Base-by-base conservation (phyloP, 116 monocot species). In the Zostera marina region DNA sequence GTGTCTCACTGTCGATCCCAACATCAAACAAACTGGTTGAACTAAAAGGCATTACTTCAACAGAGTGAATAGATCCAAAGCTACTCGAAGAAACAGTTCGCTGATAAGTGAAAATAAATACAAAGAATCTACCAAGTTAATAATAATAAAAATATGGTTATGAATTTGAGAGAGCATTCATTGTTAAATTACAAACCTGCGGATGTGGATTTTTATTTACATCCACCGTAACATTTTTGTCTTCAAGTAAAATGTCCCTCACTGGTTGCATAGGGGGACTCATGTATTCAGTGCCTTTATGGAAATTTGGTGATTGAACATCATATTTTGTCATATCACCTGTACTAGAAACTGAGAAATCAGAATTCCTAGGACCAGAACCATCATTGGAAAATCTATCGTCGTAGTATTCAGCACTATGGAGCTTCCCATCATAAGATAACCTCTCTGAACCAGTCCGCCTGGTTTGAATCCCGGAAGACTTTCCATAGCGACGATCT, bases 311-410 rank as follows among this genome's bases (percentile, higher is more conserved):
- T 58, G 84, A 85, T 58, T 75, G 84, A 13, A 21, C 69, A 70
- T 67, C 79, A 64, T 25, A 76, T 67, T 67, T 79, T 41, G 61
- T 76, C 48, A 67, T 58, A 69, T 96, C 96, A 48, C 78, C 72
- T 19, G 70, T 23, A 44, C 84, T 88, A 40, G 93, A 81, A 0
- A 68, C 62, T 41, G 90, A 98, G 54, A 64, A 81, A 53, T 90
- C 86, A 25, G 89, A 85, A 23, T 68, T 47, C 60, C 83, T 78
- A 52, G 86, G 73, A 44, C 66, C 61, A 49, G 75, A 54, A 64
- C 69, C 64, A 52, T 90, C 98, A 72, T 83, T 83, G 22, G 90
- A 76, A 81, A 90, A 86, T 47, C 69, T 80, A 42, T 98, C 85
- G 39, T 90, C 98, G 52, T 76, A 71, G 60, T 66, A 79, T 17